Base-by-base conservation (phyloP, 139 green algal species). In the Tetraselmis striata region DNA sequence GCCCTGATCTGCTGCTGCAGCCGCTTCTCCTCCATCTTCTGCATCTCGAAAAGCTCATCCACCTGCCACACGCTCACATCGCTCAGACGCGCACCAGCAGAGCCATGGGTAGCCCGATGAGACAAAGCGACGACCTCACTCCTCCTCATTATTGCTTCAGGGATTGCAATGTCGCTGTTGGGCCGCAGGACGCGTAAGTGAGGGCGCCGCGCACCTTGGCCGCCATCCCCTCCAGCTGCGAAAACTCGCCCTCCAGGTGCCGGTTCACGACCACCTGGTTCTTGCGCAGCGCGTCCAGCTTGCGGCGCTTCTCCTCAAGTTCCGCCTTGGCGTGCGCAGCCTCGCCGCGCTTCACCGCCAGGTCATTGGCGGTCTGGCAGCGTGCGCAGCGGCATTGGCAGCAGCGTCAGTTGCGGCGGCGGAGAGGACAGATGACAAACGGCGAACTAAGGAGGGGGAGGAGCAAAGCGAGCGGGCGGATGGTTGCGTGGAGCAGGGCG, bases 191-290 rank as follows among this genome's bases (percentile, higher is more conserved):
- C n/a, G n/a, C n/a, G n/a, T n/a, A n/a, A n/a, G n/a, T n/a, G n/a
- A n/a, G n/a, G 24, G 58, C 18, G 45, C 11, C 45, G 11, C 18
- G 11, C 75, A 90, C 87, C 87, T 92, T 92, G 5, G 59, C 76
- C 85, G 93, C 90, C 67, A 95, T 81, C 23, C 81, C 83, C 79
- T 91, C 88, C 29, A 96, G 88, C 67, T 89, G 75, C 2, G 28
- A 31, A 59, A 90, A 90, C 81, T 94, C 89, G 28, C 31, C 84
- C 80, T 94, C 90, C 80, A 96, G 85, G 80, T 91, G 86, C 77
- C 84, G 84, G 80, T 89, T 85, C 32, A 90, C 78, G 0, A 81
- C 82, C 2, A 76, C 84, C 58, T 90, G 89, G 22, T 83, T 81
- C 32, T 86, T 83, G 26, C 80, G 77, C 11, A 83, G 75, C 0